phyloP scores from a whole-genome alignment of 2,329 filamentous ascomycete genomes.

The Colletotrichum plurivorum region DNA sequence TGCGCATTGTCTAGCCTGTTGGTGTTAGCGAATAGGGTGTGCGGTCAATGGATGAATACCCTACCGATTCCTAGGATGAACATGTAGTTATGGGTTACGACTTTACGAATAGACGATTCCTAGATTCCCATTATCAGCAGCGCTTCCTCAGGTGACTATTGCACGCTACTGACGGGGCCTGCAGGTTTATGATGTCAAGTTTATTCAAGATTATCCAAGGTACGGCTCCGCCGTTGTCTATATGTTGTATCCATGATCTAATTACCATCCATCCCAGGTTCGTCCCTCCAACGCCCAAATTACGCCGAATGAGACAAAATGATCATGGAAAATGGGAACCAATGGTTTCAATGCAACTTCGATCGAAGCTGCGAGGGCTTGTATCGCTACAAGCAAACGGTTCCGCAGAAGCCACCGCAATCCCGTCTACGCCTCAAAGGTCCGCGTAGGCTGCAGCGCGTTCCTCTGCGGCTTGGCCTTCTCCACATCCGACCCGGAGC shows the following conservation, averaged over 20 bases:
- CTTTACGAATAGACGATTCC: slow-evolving; percentile 30
- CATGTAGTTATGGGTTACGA: slow-evolving; percentile 29
- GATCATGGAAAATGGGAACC: neutral
- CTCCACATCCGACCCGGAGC: slow-evolving; percentile 51
- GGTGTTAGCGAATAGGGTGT: slow-evolving; percentile 1
- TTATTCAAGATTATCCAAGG: slow-evolving; percentile 5
- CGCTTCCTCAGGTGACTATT: neutral
- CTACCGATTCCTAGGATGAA: neutral
- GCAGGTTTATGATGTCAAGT: neutral
- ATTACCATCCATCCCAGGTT: slow-evolving; percentile 1
- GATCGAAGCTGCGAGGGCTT: neutral
- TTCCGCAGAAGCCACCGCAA: neutral
- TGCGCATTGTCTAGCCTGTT: slow-evolving; percentile 48
- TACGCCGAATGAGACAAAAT: slow-evolving; percentile 23
- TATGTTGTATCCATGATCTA: slow-evolving; percentile 6
- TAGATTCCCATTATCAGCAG: neutral
- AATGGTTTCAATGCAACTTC: neutral
- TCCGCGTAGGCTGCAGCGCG: slow-evolving; percentile 14
- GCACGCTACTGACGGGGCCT: neutral
- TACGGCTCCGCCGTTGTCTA: slow-evolving; percentile 18
- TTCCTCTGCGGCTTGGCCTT: slow-evolving; percentile 49
- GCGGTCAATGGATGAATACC: slow-evolving; percentile 15
- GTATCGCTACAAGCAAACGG: neutral
- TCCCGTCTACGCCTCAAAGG: slow-evolving; percentile 27
- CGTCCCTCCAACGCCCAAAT: slow-evolving; percentile 8